Percentiles rank a stretch among this genome's conserved stretches.
Conservation (phyloP, 2,329 filamentous ascomycete species). For the Ciborinia camelliae region DNA sequence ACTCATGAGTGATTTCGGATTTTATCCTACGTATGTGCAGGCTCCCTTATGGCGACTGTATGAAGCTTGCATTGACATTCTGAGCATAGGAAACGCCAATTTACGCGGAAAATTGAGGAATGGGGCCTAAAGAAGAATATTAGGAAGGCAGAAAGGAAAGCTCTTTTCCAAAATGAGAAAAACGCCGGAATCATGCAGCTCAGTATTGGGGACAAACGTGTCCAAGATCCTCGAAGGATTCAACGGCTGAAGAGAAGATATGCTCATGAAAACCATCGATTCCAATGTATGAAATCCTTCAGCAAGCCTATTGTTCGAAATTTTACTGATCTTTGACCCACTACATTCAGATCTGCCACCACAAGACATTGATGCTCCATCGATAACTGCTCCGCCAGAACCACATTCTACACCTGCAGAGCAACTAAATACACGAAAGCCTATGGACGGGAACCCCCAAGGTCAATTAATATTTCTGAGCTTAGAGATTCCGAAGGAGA, state of each 20-base stretch:
- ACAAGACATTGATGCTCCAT: neutral
- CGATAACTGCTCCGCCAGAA: neutral
- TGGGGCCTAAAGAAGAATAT: constrained; percentile 15
- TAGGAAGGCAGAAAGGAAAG: neutral
- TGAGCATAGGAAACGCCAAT: neutral
- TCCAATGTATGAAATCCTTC: neutral
- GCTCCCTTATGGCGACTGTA: too few species aligned
- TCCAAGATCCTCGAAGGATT: neutral
- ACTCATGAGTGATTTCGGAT: neutral
- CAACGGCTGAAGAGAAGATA: constrained; percentile 1
- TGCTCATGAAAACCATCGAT: neutral
- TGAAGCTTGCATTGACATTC: neutral
- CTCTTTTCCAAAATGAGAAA: neutral
- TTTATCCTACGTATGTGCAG: neutral
- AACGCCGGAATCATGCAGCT: too few species aligned
- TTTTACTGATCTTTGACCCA: neutral
- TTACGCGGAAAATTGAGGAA: constrained; percentile 4
- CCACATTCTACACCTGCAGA: neutral
- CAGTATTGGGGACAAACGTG: neutral
- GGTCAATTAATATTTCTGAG: neutral
- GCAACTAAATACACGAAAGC: neutral
- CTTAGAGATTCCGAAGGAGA: neutral
- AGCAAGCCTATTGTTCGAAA: neutral
- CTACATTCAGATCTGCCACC: neutral
- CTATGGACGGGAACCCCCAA: neutral